Evolutionary conservation across 768 basidiomycete species (phyloP).

Genomic region (Boletus insuetus): DNA sequence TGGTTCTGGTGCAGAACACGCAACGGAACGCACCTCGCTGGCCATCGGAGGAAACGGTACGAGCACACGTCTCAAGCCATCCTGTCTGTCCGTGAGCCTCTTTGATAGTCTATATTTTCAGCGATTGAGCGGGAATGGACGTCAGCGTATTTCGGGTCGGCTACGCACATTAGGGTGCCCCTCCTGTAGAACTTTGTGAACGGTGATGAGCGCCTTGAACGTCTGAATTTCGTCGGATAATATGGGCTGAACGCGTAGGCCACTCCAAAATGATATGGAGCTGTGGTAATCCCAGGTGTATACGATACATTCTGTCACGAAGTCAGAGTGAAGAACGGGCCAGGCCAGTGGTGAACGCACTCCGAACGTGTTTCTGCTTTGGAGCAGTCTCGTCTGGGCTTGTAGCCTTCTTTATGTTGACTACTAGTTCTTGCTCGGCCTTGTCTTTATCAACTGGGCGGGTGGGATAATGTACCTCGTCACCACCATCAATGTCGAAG

Average conservation of each 20-base stretch:
- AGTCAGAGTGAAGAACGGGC: constrained; percentile 14
- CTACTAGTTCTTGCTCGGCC: constrained; percentile 88
- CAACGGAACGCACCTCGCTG: constrained; percentile 54
- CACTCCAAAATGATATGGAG: constrained; percentile 97
- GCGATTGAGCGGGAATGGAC: constrained; percentile 8
- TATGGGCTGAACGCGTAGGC: constrained; percentile 94
- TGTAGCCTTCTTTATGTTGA: constrained; percentile 98
- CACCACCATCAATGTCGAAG: constrained; percentile 70
- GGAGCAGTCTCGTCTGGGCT: constrained; percentile 93
- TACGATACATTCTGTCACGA: constrained; percentile 82
- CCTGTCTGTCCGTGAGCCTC: constrained; percentile 96
- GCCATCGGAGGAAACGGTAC: constrained; percentile 80
- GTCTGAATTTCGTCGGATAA: constrained; percentile 96
- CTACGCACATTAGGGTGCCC: constrained; percentile 83
- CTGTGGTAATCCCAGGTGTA: constrained; percentile 99
- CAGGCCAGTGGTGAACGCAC: constrained; percentile 48
- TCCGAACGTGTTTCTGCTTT: constrained; percentile 99
- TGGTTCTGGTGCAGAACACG: background rate
- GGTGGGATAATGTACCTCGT: constrained; percentile 88
- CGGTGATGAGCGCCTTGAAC: constrained; percentile 96
- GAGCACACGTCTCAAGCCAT: constrained; percentile 96
- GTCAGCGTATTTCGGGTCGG: background rate
- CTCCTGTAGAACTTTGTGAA: constrained; percentile 97
- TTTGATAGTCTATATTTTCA: constrained; percentile 74
- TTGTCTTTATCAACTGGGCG: constrained; percentile 98